Base-by-base conservation (phyloP, 805 yeast genomes). In the Candida ipomoeae region DNA sequence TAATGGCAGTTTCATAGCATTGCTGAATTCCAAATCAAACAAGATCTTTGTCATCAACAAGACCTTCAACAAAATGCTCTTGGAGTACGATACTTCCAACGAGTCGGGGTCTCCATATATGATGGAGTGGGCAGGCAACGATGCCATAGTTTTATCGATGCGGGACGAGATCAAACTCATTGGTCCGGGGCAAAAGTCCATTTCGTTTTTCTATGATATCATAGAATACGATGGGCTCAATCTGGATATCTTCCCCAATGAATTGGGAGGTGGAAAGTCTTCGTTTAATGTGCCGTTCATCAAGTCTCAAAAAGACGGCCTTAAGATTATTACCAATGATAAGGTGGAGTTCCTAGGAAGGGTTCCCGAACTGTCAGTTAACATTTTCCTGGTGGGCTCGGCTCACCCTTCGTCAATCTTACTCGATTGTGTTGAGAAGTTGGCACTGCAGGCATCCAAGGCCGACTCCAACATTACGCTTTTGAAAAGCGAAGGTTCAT, bases 71-170 rank as follows among this genome's bases (percentile, higher is more conserved):
- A 69, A 69, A 31, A 67, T 71, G 5, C 66, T 80, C 14, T 65
- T 77, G 40, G 78, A 73, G 43, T 78, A 73, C 58, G 75, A 70
- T 52, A 63, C 74, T 7, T 69, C 79, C 4, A 66, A 65, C 40
- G 75, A 73, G 53, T 61, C 65, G 26, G 48, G 66, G 5, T 52
- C 58, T 0, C 83, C 85, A 0, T 64, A 60, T 39, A 75, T 77
- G 52, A 68, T 87, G 17, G 76, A 75, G 50, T 94, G 97, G 98
- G 85, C 96, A 62, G 89, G 92, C 0, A 82, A 84, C 56, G 96
- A 89, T 66, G 89, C 94, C 0, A 82, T 91, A 1, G 82, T 84
- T 0, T 62, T 85, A 11, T 68, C 81, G n/a, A 70, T 81, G 1
- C 70, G 77, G 2, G 92, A 85, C 56, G 89, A 85, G 47, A 59